Base-by-base conservation (phyloP, 495 filamentous ascomycete species). In the Penicillium mononematosum region DNA sequence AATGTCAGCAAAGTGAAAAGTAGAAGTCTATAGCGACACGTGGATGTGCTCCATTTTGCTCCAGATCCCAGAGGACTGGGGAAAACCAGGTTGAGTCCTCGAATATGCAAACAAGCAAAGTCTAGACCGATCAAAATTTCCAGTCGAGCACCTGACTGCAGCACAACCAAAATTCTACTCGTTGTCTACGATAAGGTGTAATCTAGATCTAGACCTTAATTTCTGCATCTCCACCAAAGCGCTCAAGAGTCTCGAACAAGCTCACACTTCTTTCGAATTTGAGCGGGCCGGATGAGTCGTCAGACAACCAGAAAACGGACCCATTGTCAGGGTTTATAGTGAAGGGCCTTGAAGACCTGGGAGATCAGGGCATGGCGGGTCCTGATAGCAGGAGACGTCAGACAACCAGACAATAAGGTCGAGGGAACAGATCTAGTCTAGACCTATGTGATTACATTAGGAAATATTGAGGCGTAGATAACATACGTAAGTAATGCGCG, bases 271-370 rank as follows among this genome's bases (percentile, higher is more conserved):
- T 14, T 34, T 44, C 24, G 14, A 20, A 27, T 22, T 20, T 17
- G 10, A 38, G 24, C 17, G 39, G 25, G 11, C 16, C 25, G 10
- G 1, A n/a, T 49, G 55, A 61, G 58, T 66, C 60, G 60, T 66
- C 60, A 63, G 54, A 50, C 58, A 46, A 58, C 60, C 63, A 61
- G 32, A 60, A 27, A 31, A 29, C 29, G 36, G 8, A 52, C 6
- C 16, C 11, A 17, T 44, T 44, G 42, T 1, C 19, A 24, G 42
- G 17, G 10, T 44, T 24, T 14, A 22, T 2, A 24, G 19, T 44
- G 20, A 20, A 44, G 42, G 12, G 42, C 5, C 20, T 24, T 22
- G 20, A 50, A 27, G 17, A 32, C 9, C 25, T 11, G 24, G 41
- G 17, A 32, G 12, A 50, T 56, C 45, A 44, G 20, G 20, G 20